Evolutionary conservation across 495 filamentous ascomycete species (phyloP), one percentile per base, ranked within the genome.

Genomic region (Neurospora tetraspora): DNA sequence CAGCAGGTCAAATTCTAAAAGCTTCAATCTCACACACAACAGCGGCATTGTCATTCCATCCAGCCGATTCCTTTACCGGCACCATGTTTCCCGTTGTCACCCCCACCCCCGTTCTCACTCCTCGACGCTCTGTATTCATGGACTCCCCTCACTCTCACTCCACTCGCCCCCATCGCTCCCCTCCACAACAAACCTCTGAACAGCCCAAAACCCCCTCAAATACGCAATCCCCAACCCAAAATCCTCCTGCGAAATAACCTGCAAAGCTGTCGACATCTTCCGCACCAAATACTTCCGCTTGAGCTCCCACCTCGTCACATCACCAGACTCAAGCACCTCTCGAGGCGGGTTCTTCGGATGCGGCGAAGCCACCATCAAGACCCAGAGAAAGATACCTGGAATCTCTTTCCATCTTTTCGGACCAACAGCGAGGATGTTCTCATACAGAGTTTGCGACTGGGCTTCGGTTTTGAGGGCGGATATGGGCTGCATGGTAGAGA

Each of bases 361-460:
- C 2, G 68, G 72, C 31, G 70, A 37, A 8, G 72, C 74, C n/a
- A 75, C 72, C 3, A 78, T 68, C 47, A 76, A 20, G 6, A 79
- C 43, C 77, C 77, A 79, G n/a, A 79, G 69, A 16, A 74, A 78
- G 27, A 79, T 71, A 5, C 76, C 77, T 2, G 74, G 76, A 11
- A 79, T 75, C 16, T 59, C 23, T 34, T 76, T 75, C 77, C 77
- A 79, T 2, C 72, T 31, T 5, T 10, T 34, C 0, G 75, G 18
- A 1, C 18, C 9, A 2, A 78, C 71, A n/a, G 68, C 34, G 2
- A 34, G n/a, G 20, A 75, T 69, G 43, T 68, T 37, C n/a, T 20
- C n/a, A 37, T 68, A 71, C 9, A 75, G 72, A n/a, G 10, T 40
- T 5, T 68, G 12, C 1, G 69, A 36, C 5, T 40, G 14, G n/a